Percentiles rank a stretch among this genome's conserved stretches.
Conservation (phyloP, 2,329 filamentous ascomycete genomes). For the Leptosphaerulina australis region DNA sequence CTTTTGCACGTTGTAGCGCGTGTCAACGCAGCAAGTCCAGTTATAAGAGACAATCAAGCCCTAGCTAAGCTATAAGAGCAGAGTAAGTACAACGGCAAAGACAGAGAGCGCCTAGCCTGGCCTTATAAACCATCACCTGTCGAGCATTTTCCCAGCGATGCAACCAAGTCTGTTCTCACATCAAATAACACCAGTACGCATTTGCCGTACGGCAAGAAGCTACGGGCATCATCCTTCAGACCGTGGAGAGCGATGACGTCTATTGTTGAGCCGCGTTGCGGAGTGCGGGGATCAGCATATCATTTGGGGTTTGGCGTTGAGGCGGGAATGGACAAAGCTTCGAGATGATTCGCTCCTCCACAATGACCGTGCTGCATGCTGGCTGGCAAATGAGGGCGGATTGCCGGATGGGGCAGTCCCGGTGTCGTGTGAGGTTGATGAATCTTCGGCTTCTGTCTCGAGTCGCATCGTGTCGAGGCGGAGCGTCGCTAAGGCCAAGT, state of each 20-base stretch:
- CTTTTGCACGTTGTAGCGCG: constrained; percentile 3
- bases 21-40: constrained; percentile 6
- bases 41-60: constrained; percentile 2
- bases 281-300: constrained; percentile 16
- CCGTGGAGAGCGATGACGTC: constrained; percentile 14
- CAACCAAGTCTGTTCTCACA: constrained; percentile 6
- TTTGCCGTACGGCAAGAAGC: constrained; percentile 7
- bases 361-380: constrained; percentile 12
- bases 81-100: not conserved
- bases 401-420: constrained; percentile 7
- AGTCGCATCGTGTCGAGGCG: constrained; percentile 14
- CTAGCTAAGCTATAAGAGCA: constrained; percentile 4
- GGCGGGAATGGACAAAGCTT: constrained; percentile 1
- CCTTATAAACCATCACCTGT: constrained; percentile 11
- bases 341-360: constrained; percentile 13
- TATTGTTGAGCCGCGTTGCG: constrained; percentile 15
- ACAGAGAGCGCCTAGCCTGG: not conserved
- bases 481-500: constrained; percentile 1
- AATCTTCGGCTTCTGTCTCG: constrained; percentile 3
- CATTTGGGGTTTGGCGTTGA: constrained; percentile 11
- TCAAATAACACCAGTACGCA: constrained; percentile 8
- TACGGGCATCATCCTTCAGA: constrained; percentile 5
- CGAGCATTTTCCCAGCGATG: constrained; percentile 7
- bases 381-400: not conserved
- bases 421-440: constrained; percentile 9